Percentiles rank a stretch among this genome's conserved stretches.
Evolutionary conservation across 2,329 filamentous ascomycete genomes (phyloP).

Genomic region (Camillea tinctor): DNA sequence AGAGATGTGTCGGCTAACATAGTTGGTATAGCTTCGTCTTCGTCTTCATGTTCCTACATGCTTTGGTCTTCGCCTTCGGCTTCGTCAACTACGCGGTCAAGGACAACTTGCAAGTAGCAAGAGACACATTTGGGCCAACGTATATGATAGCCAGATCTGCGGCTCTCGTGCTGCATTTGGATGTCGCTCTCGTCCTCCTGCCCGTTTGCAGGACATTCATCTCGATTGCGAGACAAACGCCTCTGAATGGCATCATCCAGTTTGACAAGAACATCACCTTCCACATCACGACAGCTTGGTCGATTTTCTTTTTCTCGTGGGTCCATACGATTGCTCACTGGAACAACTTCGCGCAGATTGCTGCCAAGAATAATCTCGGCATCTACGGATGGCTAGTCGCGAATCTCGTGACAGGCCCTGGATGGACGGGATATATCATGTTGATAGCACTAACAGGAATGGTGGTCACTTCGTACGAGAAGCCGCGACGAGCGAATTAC

Average conservation of each 20-base stretch:
- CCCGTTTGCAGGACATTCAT: slow-evolving; percentile 84
- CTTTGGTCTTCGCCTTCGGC: slow-evolving; percentile 75
- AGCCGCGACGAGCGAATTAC: slow-evolving; percentile 76
- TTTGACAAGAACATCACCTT: slow-evolving; percentile 91
- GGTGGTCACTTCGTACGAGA: slow-evolving; percentile 74
- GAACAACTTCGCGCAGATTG: slow-evolving; percentile 80
- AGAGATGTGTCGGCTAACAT: slow-evolving; percentile 21
- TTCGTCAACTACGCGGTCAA: slow-evolving; percentile 79
- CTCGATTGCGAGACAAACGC: slow-evolving; percentile 75
- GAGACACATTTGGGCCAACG: slow-evolving; percentile 70
- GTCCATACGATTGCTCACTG: slow-evolving; percentile 83
- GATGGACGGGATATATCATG: slow-evolving; percentile 88
- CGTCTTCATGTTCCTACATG: slow-evolving; percentile 70
- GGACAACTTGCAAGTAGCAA: slow-evolving; percentile 66
- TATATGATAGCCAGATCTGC: slow-evolving; percentile 75
- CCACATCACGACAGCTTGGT: slow-evolving; percentile 82
- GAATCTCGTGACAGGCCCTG: slow-evolving; percentile 76
- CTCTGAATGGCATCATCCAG: slow-evolving; percentile 81
- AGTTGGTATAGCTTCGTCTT: slow-evolving; percentile 64
- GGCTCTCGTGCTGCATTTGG: slow-evolving; percentile 76
- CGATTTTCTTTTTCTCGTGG: slow-evolving; percentile 85
- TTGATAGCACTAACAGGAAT: slow-evolving; percentile 75
- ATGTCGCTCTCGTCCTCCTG: slow-evolving; percentile 75
- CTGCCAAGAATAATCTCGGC: slow-evolving; percentile 72
- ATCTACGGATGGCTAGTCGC: slow-evolving; percentile 75